These are phyloP conservation scores for Pestalotiopsis sp. DNA, from an alignment of 2,329 filamentous ascomycete species.

Conservation along the genomic window DNA sequence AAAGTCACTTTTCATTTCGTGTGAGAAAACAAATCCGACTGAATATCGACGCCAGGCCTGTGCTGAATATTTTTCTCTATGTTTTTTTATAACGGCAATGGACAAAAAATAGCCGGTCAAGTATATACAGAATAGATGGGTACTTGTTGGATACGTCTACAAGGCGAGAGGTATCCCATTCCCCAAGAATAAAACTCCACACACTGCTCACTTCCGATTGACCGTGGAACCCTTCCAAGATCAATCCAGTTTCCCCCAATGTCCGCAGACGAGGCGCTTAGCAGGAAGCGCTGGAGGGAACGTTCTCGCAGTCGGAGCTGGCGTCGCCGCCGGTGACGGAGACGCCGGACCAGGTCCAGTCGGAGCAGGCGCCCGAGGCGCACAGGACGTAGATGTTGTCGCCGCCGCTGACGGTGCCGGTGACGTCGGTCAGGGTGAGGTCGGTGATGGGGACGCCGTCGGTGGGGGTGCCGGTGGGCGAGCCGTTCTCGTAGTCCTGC, in stretches of 20 bases:
- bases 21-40: too few relatives aligned
- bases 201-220: neutral
- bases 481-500: conserved; percentile 56
- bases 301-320: conserved; percentile 64
- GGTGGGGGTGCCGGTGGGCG: conserved; percentile 42
- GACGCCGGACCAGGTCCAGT: conserved; percentile 39
- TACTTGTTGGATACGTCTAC: neutral
- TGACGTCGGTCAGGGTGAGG: conserved; percentile 43
- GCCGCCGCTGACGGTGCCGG: conserved; percentile 38
- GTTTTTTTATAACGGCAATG: neutral
- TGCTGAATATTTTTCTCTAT: neutral
- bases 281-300: conserved; percentile 27
- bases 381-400: conserved; percentile 40
- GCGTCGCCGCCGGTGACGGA: conserved; percentile 39
- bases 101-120: neutral
- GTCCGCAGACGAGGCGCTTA: conserved; percentile 10
- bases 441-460: conserved; percentile 47
- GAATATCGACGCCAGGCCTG: conserved; percentile 7
- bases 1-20: neutral
- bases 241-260: neutral
- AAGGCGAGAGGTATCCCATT: neutral
- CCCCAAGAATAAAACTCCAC: neutral
- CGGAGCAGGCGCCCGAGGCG: conserved; percentile 36
- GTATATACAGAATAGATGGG: conserved; percentile 7
- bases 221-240: neutral